Base-by-base conservation (phyloP, 83 land plant genomes). In the Larix sibirica region DNA sequence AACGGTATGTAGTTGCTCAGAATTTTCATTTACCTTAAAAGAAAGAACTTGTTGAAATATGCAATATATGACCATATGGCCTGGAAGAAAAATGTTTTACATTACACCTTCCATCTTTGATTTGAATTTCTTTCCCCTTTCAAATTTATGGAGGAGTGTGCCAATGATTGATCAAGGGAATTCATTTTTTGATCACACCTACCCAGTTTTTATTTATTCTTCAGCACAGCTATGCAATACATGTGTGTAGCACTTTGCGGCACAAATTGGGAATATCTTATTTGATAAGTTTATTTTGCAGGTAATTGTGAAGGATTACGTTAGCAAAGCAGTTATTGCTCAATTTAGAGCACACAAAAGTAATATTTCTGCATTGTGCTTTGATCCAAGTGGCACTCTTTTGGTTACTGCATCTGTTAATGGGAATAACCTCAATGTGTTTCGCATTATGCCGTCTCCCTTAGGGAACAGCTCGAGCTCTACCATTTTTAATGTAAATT, bases 361-460 rank as follows among this genome's bases (percentile, higher is more conserved):
- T 83, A 95, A 98, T 24, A 82, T 97, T 67, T 97, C 99, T 40
- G 96, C 96, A 33, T 83, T 97, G 12, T 90, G 97, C 78, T 97
- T 97, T 82, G 98, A 97, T 83, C 98, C 97, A 14, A 96, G 97
- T 84, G 99, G 98, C 17, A 97, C 99, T 54, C 97, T 97, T 79
- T 83, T 97, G 80, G 98, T 97, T 31, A 97, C 98, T 75, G 97
- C 99, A 2, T 97, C 99, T 8, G 87, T 94, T 6, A 86, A 95
- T 83, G 99, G 99, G 20, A 90, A 96, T 81, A 97, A 91, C 86
- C 89, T 97, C 16, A 96, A 97, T 84, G 91, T 97, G 38, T 97
- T 97, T 83, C 90, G 95, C 13, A 94, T 97, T 40, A 89, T 93
- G 85, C 98, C 98, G 23, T 77, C 81, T 33, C 66, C 61, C n/a